Conservation (phyloP, 1,284 basidiomycete species). For the Waitea zeae region DNA sequence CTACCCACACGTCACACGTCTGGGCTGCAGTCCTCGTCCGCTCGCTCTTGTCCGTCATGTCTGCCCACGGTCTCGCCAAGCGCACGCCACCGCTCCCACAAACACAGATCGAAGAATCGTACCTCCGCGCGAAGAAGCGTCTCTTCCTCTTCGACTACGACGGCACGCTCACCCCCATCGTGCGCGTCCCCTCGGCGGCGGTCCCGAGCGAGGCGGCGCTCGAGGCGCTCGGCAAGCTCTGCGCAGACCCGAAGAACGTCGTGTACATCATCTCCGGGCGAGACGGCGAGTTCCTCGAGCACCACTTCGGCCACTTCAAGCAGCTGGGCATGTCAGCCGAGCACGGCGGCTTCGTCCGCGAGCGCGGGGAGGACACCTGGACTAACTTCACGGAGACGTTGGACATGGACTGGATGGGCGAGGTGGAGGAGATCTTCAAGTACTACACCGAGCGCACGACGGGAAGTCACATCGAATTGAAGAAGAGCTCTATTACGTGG, state of each 20-base stretch:
- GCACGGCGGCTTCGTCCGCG: constrained; percentile 86
- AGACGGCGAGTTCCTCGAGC: constrained; percentile 84
- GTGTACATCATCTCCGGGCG: constrained; percentile 97
- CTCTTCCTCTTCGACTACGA: constrained; percentile 96
- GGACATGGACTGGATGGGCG: constrained; percentile 97
- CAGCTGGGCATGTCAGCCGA: constrained; percentile 88
- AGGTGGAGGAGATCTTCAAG: constrained; percentile 89
- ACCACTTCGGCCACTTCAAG: constrained; percentile 77
- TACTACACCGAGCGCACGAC: constrained; percentile 95
- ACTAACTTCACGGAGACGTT: constrained; percentile 78
- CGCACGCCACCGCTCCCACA: constrained; percentile 77
- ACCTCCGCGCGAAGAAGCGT: constrained; percentile 63
- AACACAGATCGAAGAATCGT: constrained; percentile 43
- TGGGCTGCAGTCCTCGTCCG: constrained; percentile 89
- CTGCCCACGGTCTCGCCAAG: constrained; percentile 68
- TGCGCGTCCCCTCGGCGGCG: constrained; percentile 84
- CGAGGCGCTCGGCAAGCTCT: constrained; percentile 54
- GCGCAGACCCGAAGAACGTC: constrained; percentile 72
- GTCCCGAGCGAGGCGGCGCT: constrained; percentile 68
- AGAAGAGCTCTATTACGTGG: constrained; percentile 97
- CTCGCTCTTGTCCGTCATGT: constrained; percentile 75
- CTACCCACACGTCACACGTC: constrained; percentile 90
- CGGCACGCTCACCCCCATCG: constrained; percentile 93
- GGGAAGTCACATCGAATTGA: constrained; percentile 91
- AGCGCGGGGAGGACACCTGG: constrained; percentile 56